Percentiles rank a stretch among this genome's conserved stretches.
Conservation (phyloP, 1,139 yeast genomes). For the Sugiyamaella neomexicana region DNA sequence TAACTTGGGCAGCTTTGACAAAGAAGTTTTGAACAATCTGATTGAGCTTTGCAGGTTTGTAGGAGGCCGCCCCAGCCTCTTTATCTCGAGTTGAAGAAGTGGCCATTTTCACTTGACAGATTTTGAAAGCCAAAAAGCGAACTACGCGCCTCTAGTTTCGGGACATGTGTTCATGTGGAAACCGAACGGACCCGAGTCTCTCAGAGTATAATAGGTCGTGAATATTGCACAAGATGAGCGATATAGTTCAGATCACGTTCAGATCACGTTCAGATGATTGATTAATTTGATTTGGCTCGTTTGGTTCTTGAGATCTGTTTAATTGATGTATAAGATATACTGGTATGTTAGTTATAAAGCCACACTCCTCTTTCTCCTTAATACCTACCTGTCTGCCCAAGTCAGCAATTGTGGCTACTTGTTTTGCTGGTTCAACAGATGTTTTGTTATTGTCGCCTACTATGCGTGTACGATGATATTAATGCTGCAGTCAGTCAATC, state of each 20-base stretch:
- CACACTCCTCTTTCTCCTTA: no score
- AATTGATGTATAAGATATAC: no score
- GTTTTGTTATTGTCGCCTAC: neutral
- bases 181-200: neutral
- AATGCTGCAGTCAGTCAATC: neutral
- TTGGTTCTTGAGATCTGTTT: no score
- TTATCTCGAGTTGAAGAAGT: neutral
- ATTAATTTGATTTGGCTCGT: no score
- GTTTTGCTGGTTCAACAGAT: neutral
- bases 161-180: constrained; percentile 12
- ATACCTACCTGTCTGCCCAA: neutral
- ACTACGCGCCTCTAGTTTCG: constrained; percentile 5
- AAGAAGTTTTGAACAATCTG: constrained; percentile 60
- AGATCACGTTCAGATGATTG: no score
- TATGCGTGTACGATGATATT: neutral
- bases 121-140: neutral
- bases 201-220: neutral
- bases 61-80: neutral
- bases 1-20: constrained; percentile 65
- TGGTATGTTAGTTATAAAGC: no score
- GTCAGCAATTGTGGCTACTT: neutral
- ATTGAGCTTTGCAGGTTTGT: constrained; percentile 36
- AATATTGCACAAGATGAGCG: neutral
- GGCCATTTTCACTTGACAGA: neutral
- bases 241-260: no score